These are phyloP conservation scores for Oryza nivara DNA, from an alignment of 176 grass and related monocot genomes.

Conservation along the genomic window DNA sequence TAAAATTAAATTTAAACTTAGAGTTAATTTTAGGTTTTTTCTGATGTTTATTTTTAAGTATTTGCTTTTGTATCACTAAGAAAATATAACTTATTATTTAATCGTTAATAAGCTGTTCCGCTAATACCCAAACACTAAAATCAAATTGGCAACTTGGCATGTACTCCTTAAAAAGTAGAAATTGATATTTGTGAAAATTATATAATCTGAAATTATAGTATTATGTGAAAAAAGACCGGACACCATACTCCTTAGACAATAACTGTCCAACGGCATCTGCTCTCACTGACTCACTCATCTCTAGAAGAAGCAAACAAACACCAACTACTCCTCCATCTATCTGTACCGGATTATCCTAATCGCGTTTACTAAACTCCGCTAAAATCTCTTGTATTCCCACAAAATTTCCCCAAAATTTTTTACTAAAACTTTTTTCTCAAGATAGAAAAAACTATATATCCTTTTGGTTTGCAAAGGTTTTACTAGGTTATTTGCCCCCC, in stretches of 20 bases:
- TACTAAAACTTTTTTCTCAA: too few relatives aligned
- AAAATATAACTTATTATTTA: too few relatives aligned
- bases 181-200: too few relatives aligned
- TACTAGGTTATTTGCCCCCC: background rate
- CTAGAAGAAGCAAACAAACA: constrained; percentile 21
- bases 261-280: constrained; percentile 11
- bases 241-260: constrained; percentile 20
- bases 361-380: constrained; percentile 7
- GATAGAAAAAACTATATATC: constrained; percentile 18
- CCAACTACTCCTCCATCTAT: constrained; percentile 34
- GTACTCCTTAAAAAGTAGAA: too few relatives aligned
- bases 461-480: background rate
- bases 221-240: background rate
- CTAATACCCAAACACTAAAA: too few relatives aligned
- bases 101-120: too few relatives aligned
- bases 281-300: constrained; percentile 1
- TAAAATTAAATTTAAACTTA: too few relatives aligned
- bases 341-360: background rate
- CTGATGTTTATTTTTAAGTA: too few relatives aligned
- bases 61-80: too few relatives aligned
- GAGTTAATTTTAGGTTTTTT: too few relatives aligned
- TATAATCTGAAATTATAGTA: background rate
- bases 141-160: too few relatives aligned
- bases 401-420: constrained; percentile 12
- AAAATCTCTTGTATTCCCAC: background rate